phyloP scores from a whole-genome alignment of 164 flowering plant genomes.

The Hamamelis virginiana region DNA sequence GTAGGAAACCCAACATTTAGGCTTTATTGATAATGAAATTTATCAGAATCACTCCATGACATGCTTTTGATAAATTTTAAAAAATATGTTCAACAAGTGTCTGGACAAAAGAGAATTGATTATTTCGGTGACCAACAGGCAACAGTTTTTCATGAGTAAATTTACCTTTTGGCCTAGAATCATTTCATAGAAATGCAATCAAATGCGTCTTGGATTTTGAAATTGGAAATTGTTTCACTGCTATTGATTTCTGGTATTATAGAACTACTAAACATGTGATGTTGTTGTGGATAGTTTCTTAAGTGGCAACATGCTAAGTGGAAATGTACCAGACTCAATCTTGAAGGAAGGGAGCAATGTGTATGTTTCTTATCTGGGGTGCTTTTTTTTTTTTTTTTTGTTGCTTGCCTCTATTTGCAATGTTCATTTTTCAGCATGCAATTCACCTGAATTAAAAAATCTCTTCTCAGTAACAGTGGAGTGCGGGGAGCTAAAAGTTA shows the following conservation, averaged over 20 bases:
- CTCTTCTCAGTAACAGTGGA: no score
- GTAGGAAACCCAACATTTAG: slow-evolving; percentile 11
- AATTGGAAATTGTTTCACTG: neutral
- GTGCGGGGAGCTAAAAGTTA: no score
- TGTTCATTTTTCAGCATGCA: neutral
- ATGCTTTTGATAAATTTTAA: neutral
- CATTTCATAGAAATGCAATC: neutral
- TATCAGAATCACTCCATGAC: neutral
- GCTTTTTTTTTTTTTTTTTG: neutral
- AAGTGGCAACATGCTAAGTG: slow-evolving; percentile 59
- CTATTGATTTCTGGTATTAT: neutral
- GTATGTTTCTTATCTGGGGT: slow-evolving; percentile 39
- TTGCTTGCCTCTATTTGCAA: neutral
- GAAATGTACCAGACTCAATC: slow-evolving; percentile 55
- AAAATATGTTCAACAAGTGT: neutral
- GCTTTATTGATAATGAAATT: neutral
- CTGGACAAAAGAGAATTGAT: neutral
- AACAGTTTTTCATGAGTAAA: no score
- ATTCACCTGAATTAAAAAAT: no score
- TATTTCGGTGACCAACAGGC: neutral
- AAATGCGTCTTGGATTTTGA: neutral
- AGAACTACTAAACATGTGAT: neutral
- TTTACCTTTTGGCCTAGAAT: no score
- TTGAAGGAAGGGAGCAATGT: slow-evolving; percentile 44
- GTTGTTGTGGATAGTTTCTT: slow-evolving; percentile 46